These are phyloP conservation scores for Talaromyces sp. DNA, from an alignment of 2,329 filamentous ascomycete genomes.

Conservation along the genomic window DNA sequence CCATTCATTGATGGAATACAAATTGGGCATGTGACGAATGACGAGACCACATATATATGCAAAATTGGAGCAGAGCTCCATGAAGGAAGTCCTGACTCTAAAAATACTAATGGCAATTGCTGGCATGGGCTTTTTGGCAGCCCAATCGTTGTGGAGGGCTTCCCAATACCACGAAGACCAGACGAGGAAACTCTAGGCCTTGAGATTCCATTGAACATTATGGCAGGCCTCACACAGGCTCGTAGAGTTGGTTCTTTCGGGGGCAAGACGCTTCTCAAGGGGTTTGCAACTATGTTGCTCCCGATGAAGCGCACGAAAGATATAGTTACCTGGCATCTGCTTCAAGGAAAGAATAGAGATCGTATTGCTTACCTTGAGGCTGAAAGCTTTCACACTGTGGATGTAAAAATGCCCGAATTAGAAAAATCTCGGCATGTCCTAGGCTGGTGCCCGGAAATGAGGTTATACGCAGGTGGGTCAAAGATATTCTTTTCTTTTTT, in stretches of 20 bases:
- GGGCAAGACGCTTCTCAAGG: conserved; percentile 33
- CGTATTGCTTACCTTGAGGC: conserved; percentile 29
- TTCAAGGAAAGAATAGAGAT: conserved; percentile 23
- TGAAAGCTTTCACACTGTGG: not conserved
- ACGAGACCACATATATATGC: not conserved
- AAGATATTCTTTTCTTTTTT: no score
- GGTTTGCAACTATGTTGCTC: conserved; percentile 35
- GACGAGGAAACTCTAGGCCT: conserved; percentile 25
- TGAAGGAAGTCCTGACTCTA: not conserved
- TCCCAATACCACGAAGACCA: conserved; percentile 25
- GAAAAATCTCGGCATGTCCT: conserved; percentile 30
- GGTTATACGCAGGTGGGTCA: conserved; percentile 22
- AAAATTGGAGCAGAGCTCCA: not conserved
- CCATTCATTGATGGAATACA: conserved; percentile 13
- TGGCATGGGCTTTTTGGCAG: conserved; percentile 32
- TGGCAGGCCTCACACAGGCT: conserved; percentile 15
- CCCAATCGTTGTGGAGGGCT: conserved; percentile 31
- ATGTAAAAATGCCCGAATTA: conserved; percentile 5
- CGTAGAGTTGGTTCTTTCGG: conserved; percentile 25
- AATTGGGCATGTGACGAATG: not conserved
- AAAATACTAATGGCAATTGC: conserved; percentile 25
- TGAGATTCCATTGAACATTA: conserved; percentile 26
- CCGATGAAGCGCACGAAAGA: conserved; percentile 21
- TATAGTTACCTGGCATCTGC: conserved; percentile 30
- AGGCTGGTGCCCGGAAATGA: conserved; percentile 31